phyloP scores from a whole-genome alignment of 2,329 filamentous ascomycete genomes.

The Sporothrix curviconia region DNA sequence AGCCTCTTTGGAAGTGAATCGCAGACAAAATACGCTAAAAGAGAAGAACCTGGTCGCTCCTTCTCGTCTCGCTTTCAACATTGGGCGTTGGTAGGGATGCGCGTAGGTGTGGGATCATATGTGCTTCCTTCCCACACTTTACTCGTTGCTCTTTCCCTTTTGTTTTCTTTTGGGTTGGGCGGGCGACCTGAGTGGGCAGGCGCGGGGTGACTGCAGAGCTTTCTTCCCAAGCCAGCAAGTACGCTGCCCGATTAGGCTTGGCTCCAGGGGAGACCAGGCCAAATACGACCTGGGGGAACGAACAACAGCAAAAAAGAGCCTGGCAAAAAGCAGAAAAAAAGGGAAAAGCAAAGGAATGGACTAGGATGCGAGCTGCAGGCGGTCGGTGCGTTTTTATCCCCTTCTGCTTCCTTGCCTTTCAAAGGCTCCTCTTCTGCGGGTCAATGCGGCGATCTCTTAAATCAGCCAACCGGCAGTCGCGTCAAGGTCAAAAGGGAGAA shows the following conservation, averaged over 20 bases:
- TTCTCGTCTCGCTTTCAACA: neutral
- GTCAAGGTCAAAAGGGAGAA: neutral
- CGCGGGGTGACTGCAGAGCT: neutral
- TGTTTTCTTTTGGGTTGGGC: conserved; percentile 17
- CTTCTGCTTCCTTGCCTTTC: neutral
- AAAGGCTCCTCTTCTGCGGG: conserved; percentile 8
- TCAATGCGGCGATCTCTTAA: conserved; percentile 8
- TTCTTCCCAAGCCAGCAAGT: conserved; percentile 9
- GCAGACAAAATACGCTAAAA: neutral
- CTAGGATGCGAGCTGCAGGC: neutral
- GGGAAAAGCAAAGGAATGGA: no score
- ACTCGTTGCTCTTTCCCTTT: neutral
- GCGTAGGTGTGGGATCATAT: conserved; percentile 1
- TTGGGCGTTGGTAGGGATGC: conserved; percentile 6
- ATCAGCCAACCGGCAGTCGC: neutral
- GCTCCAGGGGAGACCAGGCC: conserved; percentile 13
- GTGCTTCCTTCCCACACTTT: neutral
- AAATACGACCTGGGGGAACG: neutral
- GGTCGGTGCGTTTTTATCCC: conserved; percentile 1
- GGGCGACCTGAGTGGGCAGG: conserved; percentile 13
- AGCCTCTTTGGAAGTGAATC: neutral
- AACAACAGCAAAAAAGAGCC: neutral
- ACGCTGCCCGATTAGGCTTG: conserved; percentile 9
- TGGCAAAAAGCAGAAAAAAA: neutral
- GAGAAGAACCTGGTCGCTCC: neutral